phyloP scores from a whole-genome alignment of 768 basidiomycete species.

The Hericium alpestre region DNA sequence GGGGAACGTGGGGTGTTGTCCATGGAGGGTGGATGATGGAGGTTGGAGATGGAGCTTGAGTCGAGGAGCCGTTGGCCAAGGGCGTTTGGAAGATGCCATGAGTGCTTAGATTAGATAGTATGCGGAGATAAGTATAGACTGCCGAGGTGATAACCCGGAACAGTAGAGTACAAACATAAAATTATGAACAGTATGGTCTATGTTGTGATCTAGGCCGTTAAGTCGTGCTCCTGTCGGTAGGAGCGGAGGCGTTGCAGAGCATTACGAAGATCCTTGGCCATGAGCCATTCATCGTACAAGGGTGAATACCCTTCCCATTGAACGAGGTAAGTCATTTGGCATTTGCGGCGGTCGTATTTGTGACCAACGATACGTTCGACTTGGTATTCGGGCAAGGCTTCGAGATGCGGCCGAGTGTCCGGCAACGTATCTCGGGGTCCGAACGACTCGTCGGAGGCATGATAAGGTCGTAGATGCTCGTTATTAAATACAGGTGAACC shows the following conservation, averaged over 20 bases:
- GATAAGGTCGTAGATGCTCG: slow-evolving; percentile 15
- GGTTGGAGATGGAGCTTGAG: no score
- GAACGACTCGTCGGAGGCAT: slow-evolving; percentile 10
- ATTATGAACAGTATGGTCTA: no score
- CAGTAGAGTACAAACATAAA: no score
- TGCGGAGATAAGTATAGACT: no score
- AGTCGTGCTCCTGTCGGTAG: neutral
- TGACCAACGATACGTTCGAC: slow-evolving; percentile 1
- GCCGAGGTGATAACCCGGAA: no score
- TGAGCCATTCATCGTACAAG: slow-evolving; percentile 9
- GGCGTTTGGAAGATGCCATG: no score
- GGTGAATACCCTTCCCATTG: slow-evolving; percentile 11
- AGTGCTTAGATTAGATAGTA: no score
- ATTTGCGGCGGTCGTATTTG: neutral
- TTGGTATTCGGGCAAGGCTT: slow-evolving; percentile 1
- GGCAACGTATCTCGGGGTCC: neutral
- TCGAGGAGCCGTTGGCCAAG: no score
- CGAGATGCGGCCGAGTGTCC: neutral
- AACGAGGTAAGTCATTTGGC: slow-evolving; percentile 2
- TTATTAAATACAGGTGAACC: slow-evolving; percentile 17
- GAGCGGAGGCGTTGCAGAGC: neutral
- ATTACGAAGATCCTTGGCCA: neutral
- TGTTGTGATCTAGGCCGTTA: no score
- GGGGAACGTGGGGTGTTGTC: no score
- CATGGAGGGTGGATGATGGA: no score